Conservation (phyloP, 176 grass and related monocot genomes). For the Triticum urartu region DNA sequence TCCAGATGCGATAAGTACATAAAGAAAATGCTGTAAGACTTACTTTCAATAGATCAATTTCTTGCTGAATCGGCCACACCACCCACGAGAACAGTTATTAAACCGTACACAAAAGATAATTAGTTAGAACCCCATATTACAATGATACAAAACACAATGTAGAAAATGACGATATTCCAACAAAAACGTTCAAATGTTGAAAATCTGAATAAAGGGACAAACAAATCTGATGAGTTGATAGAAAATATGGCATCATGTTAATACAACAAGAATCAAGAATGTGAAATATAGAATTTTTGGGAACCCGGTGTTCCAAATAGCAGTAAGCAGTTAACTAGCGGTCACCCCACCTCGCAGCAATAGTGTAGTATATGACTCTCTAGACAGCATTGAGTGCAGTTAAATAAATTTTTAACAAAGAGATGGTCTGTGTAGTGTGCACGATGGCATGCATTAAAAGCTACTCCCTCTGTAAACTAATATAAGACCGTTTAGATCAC, state of each 20-base stretch:
- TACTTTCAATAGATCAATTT: constrained; percentile 99
- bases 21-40: constrained; percentile 15
- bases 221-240: background rate
- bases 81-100: constrained; percentile 25
- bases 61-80: constrained; percentile 74
- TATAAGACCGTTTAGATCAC: too few relatives aligned
- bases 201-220: background rate
- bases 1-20: background rate
- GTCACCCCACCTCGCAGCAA: background rate
- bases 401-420: background rate
- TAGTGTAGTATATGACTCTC: background rate
- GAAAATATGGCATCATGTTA: background rate
- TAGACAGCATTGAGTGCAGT: background rate
- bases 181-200: background rate
- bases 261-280: constrained; percentile 15
- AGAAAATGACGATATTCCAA: constrained; percentile 6
- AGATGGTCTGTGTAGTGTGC: background rate
- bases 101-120: constrained; percentile 41
- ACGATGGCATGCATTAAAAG: background rate
- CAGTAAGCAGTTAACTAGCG: background rate
- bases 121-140: constrained; percentile 7
- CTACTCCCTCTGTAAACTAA: background rate
- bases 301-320: background rate
- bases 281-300: background rate
- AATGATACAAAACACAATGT: background rate